Evolutionary conservation across 768 basidiomycete species (phyloP).

Genomic region (Dacryopinax spathularia): DNA sequence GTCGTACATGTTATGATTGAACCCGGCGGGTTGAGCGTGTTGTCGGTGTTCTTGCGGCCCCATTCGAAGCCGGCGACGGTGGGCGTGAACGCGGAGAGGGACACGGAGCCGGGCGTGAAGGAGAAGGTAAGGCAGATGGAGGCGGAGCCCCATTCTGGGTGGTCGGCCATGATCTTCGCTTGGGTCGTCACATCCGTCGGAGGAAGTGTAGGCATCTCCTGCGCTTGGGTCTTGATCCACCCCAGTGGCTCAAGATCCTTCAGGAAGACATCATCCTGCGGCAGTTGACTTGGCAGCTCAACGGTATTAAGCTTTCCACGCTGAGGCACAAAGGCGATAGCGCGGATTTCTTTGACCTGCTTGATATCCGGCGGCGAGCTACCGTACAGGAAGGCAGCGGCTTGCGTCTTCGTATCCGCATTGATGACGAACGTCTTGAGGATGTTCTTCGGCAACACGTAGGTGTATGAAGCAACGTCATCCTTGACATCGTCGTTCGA

Average conservation of each 20-base stretch:
- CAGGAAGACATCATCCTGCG: slow-evolving; percentile 86
- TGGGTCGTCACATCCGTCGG: slow-evolving; percentile 89
- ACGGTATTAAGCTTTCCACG: slow-evolving; percentile 89
- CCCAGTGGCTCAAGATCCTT: slow-evolving; percentile 92
- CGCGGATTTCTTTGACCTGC: slow-evolving; percentile 93
- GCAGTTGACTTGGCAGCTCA: slow-evolving; percentile 77
- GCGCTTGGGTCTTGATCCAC: slow-evolving; percentile 92
- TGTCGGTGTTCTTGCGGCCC: slow-evolving; percentile 88
- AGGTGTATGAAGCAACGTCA: slow-evolving; percentile 87
- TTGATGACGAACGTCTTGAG: slow-evolving; percentile 85
- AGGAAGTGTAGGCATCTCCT: slow-evolving; percentile 83
- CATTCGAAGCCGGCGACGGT: slow-evolving; percentile 92
- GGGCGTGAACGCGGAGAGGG: slow-evolving; percentile 81
- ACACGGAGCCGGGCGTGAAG: slow-evolving; percentile 96
- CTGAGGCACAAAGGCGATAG: slow-evolving; percentile 91
- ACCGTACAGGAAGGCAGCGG: slow-evolving; percentile 88
- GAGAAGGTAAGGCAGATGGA: slow-evolving; percentile 89
- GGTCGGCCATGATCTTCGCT: slow-evolving; percentile 92
- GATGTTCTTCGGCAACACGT: slow-evolving; percentile 93
- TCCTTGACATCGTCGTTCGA: slow-evolving; percentile 99
- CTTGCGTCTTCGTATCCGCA: slow-evolving; percentile 89
- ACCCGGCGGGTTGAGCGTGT: slow-evolving; percentile 76
- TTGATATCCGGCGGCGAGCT: slow-evolving; percentile 88
- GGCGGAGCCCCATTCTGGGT: slow-evolving; percentile 86
- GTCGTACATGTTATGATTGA: slow-evolving; percentile 98